Evolutionary conservation across 331 rosid genomes (phyloP), one percentile per base, ranked within the genome.

Genomic region (Rhamnella rubrinervis): DNA sequence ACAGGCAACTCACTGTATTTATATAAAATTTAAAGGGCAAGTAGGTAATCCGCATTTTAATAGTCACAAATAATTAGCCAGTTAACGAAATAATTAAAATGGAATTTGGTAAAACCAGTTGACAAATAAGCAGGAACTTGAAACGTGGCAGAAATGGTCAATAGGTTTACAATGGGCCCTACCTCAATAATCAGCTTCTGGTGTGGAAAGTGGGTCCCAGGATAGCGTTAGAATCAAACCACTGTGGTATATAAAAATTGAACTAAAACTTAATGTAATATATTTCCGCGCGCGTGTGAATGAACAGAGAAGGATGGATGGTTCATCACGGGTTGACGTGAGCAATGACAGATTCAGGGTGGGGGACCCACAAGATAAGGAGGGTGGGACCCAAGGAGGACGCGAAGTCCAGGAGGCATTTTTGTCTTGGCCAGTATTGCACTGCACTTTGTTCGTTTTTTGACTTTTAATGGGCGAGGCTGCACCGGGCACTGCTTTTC

Each of bases 11-110:
- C n/a, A n/a, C n/a, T 23, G 23, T 23, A 0, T 23, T 23, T 23
- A 23, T 23, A 23, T 23, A 23, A 23, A 23, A 23, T 23, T 23
- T 23, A 23, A 23, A 23, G 23, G 23, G 23, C 23, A 8, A 23
- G 63, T 55, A 6, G 59, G 72, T 65, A 39, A 40, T 59, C 66
- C 16, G 4, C 9, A 55, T 50, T 62, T 66, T 63, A 71, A 41
- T 61, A 47, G 11, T 1, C 3, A 1, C 3, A 14, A 44, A 44
- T 44, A 44, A 44, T 44, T 44, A 44, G 12, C 49, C 31, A 51
- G 19, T 35, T 39, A 39, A n/a, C 4, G 4, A 40, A 62, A 21
- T 15, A 18, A 35, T 18, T 21, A 21, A 66, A 28, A 35, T 16
- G 14, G 25, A 38, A 20, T 66, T 59, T 51, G 46, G 73, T 26